Evolutionary conservation across 345 rosid genomes (phyloP), one percentile per base, ranked within the genome.

Genomic region (Salix koriyanagi): DNA sequence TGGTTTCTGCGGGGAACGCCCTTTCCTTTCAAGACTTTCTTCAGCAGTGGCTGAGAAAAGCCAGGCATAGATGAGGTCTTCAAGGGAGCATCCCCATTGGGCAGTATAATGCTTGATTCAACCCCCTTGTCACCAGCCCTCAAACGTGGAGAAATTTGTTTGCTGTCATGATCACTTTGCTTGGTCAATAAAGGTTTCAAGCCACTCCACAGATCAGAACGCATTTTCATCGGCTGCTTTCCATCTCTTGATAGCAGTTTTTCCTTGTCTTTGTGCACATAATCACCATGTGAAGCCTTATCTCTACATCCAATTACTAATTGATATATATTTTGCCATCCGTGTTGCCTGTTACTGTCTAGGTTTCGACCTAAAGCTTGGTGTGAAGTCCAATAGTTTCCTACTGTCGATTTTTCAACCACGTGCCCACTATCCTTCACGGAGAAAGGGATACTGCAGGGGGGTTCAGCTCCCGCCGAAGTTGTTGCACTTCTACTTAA

Each of bases 11-110:
- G 65, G 23, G 83, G 42, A 4, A 82, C 76, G 3, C 79, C 91
- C 77, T 89, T 91, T 81, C 91, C 91, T 74, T 87, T 85, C 77
- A 75, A 70, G 72, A 75, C 81, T 71, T 83, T 81, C 77, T 84
- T 83, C 21, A 72, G 77, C 78, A 74, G 79, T 37, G 82, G 74
- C 80, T 81, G 89, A 75, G 90, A 83, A 60, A 86, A 83, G 74
- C 82, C 78, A 6, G 88, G 73, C 26, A 80, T 67, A 34, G 75
- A 61, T 71, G 76, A 80, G 37, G 80, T 69, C 58, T 86, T 89
- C 78, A 78, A n/a, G 2, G 79, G 84, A 52, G 54, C 30, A 79
- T 73, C 74, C 32, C 62, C 84, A 36, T 19, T 75, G 14, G 82
- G 69, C 77, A 72, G 66, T 18, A 79, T 30, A 72, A 76, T 74